Evolutionary conservation across 2,329 filamentous ascomycete species (phyloP).

Genomic region (Ophiostoma triangulosporum): DNA sequence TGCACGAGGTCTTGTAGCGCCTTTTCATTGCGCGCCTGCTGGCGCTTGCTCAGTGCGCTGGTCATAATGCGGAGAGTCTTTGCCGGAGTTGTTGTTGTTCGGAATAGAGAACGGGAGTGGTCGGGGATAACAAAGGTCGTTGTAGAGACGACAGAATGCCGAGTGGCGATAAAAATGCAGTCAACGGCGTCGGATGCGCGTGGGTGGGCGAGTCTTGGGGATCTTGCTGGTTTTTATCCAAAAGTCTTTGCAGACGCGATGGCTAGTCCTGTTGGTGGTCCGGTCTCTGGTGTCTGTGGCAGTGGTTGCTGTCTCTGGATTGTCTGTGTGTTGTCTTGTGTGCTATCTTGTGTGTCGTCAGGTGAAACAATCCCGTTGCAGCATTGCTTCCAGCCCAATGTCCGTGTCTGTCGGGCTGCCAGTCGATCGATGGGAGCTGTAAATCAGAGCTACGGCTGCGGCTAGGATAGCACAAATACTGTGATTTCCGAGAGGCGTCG

Average conservation of each 20-base stretch:
- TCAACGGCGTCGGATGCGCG: not conserved
- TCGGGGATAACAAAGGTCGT: not conserved
- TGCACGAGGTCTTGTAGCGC: constrained; percentile 79
- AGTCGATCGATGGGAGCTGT: not conserved
- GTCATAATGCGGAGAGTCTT: constrained; percentile 32
- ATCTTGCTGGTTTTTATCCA: not conserved
- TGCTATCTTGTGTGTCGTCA: not conserved
- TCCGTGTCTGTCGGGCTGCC: not conserved
- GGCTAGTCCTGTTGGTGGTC: not conserved
- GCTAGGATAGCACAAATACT: not conserved
- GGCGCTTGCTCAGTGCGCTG: constrained; percentile 74
- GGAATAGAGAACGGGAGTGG: not conserved
- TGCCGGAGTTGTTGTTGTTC: no score
- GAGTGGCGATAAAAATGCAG: not conserved
- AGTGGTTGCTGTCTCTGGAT: not conserved
- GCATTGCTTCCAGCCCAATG: not conserved
- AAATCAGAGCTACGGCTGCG: not conserved
- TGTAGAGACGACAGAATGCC: not conserved
- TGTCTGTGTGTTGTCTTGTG: no score
- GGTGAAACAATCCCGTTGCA: not conserved
- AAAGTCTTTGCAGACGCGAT: not conserved
- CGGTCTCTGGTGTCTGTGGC: not conserved
- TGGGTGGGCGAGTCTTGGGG: not conserved
- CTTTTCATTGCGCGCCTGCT: constrained; percentile 95
- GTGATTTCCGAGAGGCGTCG: not conserved